A percentile compares a stretch with the other conserved stretches of the same genome.
Evolutionary conservation across 306 rosid genomes (phyloP).

Genomic region (Amphicarpaea edgeworthii): DNA sequence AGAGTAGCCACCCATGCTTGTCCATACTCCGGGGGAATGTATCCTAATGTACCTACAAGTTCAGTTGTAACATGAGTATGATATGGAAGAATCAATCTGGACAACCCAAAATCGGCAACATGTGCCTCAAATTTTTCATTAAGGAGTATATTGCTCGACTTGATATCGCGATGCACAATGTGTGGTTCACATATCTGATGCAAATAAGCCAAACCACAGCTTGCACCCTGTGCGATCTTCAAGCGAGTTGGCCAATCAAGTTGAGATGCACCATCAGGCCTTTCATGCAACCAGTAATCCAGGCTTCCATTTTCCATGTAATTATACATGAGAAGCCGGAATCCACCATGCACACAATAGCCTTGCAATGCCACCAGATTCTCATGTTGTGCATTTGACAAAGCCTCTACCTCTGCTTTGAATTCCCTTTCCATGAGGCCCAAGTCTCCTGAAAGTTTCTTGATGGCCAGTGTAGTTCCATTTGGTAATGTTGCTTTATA

Average conservation of each 20-base stretch:
- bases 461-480: conserved; percentile 81
- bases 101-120: conserved; percentile 93
- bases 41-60: conserved; percentile 97
- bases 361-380: conserved; percentile 92
- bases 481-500: conserved; percentile 80
- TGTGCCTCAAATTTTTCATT: conserved; percentile 82
- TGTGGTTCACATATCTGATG: conserved; percentile 92
- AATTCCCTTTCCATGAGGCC: conserved; percentile 97
- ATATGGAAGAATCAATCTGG: conserved; percentile 89
- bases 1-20: conserved; percentile 98
- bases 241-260: conserved; percentile 87
- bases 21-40: conserved; percentile 97
- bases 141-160: conserved; percentile 94
- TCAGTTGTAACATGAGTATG: conserved; percentile 97
- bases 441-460: conserved; percentile 93
- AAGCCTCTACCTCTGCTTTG: conserved; percentile 89
- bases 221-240: conserved; percentile 73
- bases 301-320: conserved; percentile 97
- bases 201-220: conserved; percentile 86
- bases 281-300: conserved; percentile 96
- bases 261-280: conserved; percentile 73
- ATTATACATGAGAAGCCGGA: conserved; percentile 79
- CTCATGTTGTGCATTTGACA: conserved; percentile 90
- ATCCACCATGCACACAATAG: conserved; percentile 80
- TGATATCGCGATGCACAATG: conserved; percentile 93